Evolutionary conservation across 257 asterid species (phyloP).

Genomic region (Nicotiana otophora): DNA sequence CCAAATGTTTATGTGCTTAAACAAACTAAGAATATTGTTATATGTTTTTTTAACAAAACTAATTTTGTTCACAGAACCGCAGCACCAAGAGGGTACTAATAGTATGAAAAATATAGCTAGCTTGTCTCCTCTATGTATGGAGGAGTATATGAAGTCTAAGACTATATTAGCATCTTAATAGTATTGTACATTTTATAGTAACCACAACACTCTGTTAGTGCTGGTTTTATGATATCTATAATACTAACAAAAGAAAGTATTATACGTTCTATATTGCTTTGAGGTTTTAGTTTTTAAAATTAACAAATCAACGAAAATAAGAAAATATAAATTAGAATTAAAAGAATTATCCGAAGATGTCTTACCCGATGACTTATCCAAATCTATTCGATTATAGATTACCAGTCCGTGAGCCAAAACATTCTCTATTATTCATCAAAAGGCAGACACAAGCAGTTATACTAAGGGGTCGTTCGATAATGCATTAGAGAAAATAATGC

Average conservation of each 20-base stretch:
- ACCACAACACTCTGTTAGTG: too few species aligned
- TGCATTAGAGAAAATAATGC: too few species aligned
- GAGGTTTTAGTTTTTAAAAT: not conserved
- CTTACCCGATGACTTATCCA: not conserved
- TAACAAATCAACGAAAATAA: not conserved
- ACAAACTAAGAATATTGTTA: not conserved
- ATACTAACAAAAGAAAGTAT: too few species aligned
- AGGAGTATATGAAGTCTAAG: conserved; percentile 3
- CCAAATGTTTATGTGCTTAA: not conserved
- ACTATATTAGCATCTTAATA: not conserved
- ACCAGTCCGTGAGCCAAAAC: not conserved
- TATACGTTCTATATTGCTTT: not conserved
- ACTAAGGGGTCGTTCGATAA: not conserved
- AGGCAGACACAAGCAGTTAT: not conserved
- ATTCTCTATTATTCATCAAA: not conserved
- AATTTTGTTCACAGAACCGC: not conserved
- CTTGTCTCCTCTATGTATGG: not conserved
- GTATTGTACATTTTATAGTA: too few species aligned
- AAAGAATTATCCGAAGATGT: not conserved
- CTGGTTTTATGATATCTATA: too few species aligned
- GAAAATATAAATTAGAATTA: not conserved
- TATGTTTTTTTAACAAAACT: not conserved
- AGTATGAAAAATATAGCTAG: not conserved
- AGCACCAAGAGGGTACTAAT: not conserved
- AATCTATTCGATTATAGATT: not conserved